Conservation (phyloP, 208 protist genomes). For the Crithidia bombi region DNA sequence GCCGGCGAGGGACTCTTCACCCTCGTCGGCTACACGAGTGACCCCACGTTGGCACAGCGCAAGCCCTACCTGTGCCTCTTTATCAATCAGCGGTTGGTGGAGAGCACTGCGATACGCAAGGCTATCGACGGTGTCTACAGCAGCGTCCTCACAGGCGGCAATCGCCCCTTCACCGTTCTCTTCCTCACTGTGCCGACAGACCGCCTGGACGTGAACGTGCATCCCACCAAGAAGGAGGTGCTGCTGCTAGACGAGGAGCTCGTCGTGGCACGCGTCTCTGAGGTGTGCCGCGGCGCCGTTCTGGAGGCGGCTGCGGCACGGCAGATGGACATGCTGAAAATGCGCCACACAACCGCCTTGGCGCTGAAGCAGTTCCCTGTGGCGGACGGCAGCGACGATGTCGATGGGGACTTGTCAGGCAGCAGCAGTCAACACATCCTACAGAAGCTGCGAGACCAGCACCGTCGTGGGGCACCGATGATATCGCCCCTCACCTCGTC, state of each 20-base stretch:
- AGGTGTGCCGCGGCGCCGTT: constrained; percentile 61
- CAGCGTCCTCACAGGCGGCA: constrained; percentile 83
- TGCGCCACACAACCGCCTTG: constrained; percentile 42
- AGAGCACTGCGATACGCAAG: constrained; percentile 79
- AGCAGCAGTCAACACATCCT: constrained; percentile 38
- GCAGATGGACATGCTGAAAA: constrained; percentile 67
- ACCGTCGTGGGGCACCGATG: constrained; percentile 29
- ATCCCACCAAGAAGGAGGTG: constrained; percentile 98
- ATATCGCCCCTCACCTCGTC: constrained; percentile 37
- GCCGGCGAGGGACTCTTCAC: constrained; percentile 61
- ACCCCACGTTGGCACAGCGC: constrained; percentile 62
- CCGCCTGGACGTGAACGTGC: constrained; percentile 98
- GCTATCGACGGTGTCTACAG: constrained; percentile 92
- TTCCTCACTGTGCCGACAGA: constrained; percentile 89
- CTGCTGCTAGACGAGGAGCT: constrained; percentile 84
- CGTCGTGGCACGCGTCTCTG: constrained; percentile 59
- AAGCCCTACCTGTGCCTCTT: constrained; percentile 80
- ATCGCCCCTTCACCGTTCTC: constrained; percentile 95
- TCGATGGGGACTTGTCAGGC: constrained; percentile 10
- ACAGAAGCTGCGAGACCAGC: constrained; percentile 34
- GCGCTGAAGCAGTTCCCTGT: constrained; percentile 35
- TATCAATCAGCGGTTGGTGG: constrained; percentile 88
- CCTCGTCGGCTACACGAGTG: constrained; percentile 82
- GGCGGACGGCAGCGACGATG: constrained; percentile 10
- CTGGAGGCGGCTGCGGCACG: constrained; percentile 60